Evolutionary conservation across 192 early-diverging fungal genomes (phyloP).

Genomic region (Coemansia sp.): DNA sequence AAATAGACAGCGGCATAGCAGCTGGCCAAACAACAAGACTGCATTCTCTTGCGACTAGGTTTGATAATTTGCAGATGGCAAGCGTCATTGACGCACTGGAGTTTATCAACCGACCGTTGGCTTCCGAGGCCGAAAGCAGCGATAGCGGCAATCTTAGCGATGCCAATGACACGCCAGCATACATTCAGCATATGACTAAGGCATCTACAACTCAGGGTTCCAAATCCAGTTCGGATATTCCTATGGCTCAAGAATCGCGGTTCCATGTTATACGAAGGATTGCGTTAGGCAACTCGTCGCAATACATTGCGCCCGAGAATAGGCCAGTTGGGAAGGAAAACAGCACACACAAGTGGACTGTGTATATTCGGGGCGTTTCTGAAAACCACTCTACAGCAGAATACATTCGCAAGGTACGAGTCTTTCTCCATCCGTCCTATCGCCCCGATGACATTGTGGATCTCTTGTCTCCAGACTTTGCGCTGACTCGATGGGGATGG

Average conservation of each 20-base stretch:
- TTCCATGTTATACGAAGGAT: conserved; percentile 72
- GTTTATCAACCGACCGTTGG: conserved; percentile 25
- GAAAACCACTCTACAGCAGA: conserved; percentile 53
- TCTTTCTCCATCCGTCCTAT: conserved; percentile 88
- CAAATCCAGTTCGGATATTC: background rate
- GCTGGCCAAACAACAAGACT: conserved; percentile 5
- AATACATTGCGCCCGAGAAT: conserved; percentile 62
- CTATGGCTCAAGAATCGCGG: conserved; percentile 58
- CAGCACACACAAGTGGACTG: conserved; percentile 88
- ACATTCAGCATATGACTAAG: background rate
- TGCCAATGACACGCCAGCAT: conserved; percentile 3
- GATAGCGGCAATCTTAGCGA: conserved; percentile 22
- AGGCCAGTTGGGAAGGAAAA: conserved; percentile 58
- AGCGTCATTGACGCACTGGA: conserved; percentile 57
- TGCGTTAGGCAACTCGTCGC: conserved; percentile 73
- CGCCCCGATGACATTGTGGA: conserved; percentile 87
- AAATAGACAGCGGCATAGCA: background rate
- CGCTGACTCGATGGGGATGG: conserved; percentile 88
- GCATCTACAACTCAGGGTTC: background rate
- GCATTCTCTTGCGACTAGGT: conserved; percentile 15
- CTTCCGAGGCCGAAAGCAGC: conserved; percentile 10
- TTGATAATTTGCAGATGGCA: conserved; percentile 27
- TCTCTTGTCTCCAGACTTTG: conserved; percentile 72
- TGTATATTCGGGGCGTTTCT: conserved; percentile 71
- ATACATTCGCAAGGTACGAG: conserved; percentile 79